Evolutionary conservation across 2,329 filamentous ascomycete genomes (phyloP), one percentile per base, ranked within the genome.

Genomic region (Thielaviopsis musarum): DNA sequence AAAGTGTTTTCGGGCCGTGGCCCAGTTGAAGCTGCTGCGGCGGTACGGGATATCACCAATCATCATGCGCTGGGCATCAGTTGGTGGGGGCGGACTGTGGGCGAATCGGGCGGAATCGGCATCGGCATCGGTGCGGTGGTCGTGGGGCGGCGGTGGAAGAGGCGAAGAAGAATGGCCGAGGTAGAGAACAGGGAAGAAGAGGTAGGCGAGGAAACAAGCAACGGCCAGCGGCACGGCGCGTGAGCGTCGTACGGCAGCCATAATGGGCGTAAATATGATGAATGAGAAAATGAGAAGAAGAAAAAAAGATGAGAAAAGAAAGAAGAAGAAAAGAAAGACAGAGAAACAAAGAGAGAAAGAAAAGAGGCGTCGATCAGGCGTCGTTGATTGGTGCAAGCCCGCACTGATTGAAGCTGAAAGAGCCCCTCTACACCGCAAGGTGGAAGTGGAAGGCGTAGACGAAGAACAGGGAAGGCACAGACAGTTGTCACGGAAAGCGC

Each of bases 11-110:
- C 58, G 58, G 1, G 66, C 63, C 0, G 59, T 59, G 0, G 68
- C 62, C 70, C 71, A 73, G 59, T 71, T 65, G 61, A 69, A 66
- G 66, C 59, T 62, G 59, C 34, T 64, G 66, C 55, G 69, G 66
- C 54, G 63, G 63, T 61, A 66, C n/a, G 56, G 58, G 17, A 64
- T 59, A 22, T 59, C 62, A 15, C 26, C 48, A 15, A 62, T 22
- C 17, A 49, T 22, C 26, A 53, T 28, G 21, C 26, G 48, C 28
- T 53, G 6, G 19, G 28, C 21, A 26, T 10, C 41, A 22, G 56
- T 17, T n/a, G 51, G 15, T 24, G 51, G 49, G 30, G 13, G 24
- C 52, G 24, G 52, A 19, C 13, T 9, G 58, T 24, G 13, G 53
- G 24, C 26, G 34, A 22, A 9, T 22, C 12, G 28, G 53, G 41